Evolutionary conservation across 1,284 basidiomycete species (phyloP), one percentile per base, ranked within the genome.

Genomic region (Vanrija pseudolonga): DNA sequence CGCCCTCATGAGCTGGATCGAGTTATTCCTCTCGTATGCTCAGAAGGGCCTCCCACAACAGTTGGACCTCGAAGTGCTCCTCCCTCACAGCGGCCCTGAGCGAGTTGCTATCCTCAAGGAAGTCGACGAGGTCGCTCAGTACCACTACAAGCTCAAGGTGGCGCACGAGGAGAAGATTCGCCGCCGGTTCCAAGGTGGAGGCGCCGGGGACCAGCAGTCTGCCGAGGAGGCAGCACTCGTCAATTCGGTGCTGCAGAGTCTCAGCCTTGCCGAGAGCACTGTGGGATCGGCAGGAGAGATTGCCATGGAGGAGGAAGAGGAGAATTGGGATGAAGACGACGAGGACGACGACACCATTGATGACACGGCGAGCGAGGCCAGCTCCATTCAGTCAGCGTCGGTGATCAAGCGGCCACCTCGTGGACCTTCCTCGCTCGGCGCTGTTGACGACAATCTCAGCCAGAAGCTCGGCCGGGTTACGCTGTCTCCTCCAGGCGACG

Each of bases 1-100:
- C 68, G 85, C 82, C 54, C 84, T 99, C 56, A 97, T 98, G 90
- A 84, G 82, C 48, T 99, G 96, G 96, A 88, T 97, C 68, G 94
- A 98, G 76, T 84, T 90, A 28, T 98, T 98, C 79, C 82, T 98
- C 61, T 89, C 88, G 41, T 85, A 91, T 56, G 85, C 95, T 49
- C 86, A 94, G n/a, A 91, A 94, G 60, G 93, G 94, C 8, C 76
- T 97, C 2, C 81, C 82, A 3, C 59, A 63, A 22, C 69, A 72
- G 32, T 77, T 94, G 64, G 87, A 86, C 59, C 83, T 97, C 39
- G 93, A 97, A 68, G 88, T 87, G 66, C 78, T 97, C 24, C 81
- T 97, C 3, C 94, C 93, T 2, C 84, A 90, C 57, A 82, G 81
- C 0, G 89, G 87, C 3, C 73, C 83, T 50, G 89, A 90, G 59